Evolutionary conservation across 2,329 filamentous ascomycete species (phyloP).

Genomic region (Phyllachora maydis): DNA sequence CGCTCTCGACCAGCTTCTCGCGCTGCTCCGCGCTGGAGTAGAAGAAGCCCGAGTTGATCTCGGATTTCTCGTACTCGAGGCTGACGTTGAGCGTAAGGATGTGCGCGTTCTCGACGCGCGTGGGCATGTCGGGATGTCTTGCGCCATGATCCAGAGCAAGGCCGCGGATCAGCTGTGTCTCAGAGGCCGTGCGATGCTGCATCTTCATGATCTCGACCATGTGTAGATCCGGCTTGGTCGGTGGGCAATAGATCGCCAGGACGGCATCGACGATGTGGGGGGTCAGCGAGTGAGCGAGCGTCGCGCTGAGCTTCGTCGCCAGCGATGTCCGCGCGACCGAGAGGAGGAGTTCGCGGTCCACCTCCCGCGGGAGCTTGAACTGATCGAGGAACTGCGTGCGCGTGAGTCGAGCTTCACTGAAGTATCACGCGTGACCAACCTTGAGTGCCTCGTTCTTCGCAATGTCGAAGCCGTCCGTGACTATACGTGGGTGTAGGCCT

Average conservation of each 20-base stretch:
- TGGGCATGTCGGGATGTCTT: conserved; percentile 95
- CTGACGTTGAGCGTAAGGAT: conserved; percentile 93
- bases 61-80: conserved; percentile 95
- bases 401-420: conserved; percentile 1
- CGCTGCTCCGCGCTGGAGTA: conserved; percentile 94
- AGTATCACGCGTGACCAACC: conserved; percentile 20
- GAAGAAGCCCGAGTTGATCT: conserved; percentile 98
- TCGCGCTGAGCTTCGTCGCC: conserved; percentile 81
- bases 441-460: conserved; percentile 85
- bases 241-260: conserved; percentile 76
- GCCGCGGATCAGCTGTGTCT: conserved; percentile 88
- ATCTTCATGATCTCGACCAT: conserved; percentile 99
- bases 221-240: conserved; percentile 86
- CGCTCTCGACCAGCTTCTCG: conserved; percentile 94
- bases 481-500: conserved; percentile 88
- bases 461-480: conserved; percentile 94
- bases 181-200: conserved; percentile 91
- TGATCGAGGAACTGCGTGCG: conserved; percentile 59
- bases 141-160: conserved; percentile 89
- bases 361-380: conserved; percentile 76
- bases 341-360: conserved; percentile 84
- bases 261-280: conserved; percentile 94
- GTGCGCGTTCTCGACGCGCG: conserved; percentile 83
- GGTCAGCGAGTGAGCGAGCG: conserved; percentile 75
- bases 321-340: conserved; percentile 88